Evolutionary conservation across 2,329 filamentous ascomycete species (phyloP), one percentile per base, ranked within the genome.

Genomic region (Diaporthe australafricana): DNA sequence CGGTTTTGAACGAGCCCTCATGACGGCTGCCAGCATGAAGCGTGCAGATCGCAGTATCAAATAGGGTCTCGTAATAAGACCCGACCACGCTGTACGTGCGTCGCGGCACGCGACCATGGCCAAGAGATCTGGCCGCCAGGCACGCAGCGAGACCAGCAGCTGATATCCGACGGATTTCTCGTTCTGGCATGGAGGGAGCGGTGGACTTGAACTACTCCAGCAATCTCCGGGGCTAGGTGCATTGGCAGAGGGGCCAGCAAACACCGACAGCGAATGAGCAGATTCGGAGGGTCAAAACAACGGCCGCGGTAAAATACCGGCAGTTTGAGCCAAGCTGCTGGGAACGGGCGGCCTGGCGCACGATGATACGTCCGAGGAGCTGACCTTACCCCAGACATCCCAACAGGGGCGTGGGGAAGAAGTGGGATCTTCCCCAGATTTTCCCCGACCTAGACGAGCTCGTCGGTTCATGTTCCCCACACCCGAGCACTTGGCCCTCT

Each of bases 101-200:
- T 62, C 47, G 22, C 40, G 40, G 57, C 57, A 62, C 57, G 57
- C 25, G 38, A 62, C 40, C 57, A 62, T 20, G 57, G 57, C 57
- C 57, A 63, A 47, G 57, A 63, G 40, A 63, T 35, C 5, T 22
- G 6, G 57, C 45, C 42, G 42, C 8, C 25, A 63, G 40, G 27
- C 27, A 48, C 17, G 22, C 56, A 11, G 22, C 17, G 4, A 22
- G 38, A 22, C 17, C 5, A 47, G 40, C 14, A 47, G 25, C 11
- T 32, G 57, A 63, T 16, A 63, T 63, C 57, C 57, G 57, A 48
- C 57, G 57, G 57, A 25, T 47, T 48, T 16, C 57, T 63, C 57
- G 6, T 47, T 32, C 40, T 22, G 57, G 42, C 17, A 25, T 30
- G 32, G 56, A 38, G 22, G 25, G 17, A 45, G 8, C 17, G 56